Evolutionary conservation across 202 grass and related monocot species (phyloP).

Genomic region (Bolboschoenoplectus hybrid): DNA sequence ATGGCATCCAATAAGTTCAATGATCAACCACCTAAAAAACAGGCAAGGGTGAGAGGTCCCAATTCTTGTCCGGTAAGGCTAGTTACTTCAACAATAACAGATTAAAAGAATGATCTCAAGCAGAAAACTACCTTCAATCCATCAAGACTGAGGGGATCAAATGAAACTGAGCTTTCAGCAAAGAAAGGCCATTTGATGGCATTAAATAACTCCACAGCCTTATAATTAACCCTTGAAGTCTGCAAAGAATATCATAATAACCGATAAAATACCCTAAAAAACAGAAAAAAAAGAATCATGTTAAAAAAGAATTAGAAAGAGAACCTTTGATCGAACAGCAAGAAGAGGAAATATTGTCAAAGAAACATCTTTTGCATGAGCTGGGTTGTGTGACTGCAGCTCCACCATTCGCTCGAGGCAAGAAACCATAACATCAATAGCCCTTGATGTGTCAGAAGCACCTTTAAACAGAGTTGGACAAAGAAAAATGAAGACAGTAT

Average conservation of each 20-base stretch:
- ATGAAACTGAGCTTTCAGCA: slow-evolving; percentile 53
- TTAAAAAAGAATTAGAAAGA: slow-evolving; percentile 18
- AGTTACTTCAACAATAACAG: slow-evolving; percentile 3
- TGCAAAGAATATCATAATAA: slow-evolving; percentile 45
- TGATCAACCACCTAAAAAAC: slow-evolving; percentile 28
- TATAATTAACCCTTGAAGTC: slow-evolving; percentile 74
- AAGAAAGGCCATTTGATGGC: slow-evolving; percentile 80
- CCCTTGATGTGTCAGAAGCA: slow-evolving; percentile 64
- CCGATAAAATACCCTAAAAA: slow-evolving; percentile 30
- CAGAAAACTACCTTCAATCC: slow-evolving; percentile 66
- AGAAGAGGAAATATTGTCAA: slow-evolving; percentile 67
- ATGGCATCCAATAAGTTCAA: not conserved
- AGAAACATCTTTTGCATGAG: slow-evolving; percentile 71
- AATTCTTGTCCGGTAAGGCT: slow-evolving; percentile 17
- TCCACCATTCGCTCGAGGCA: slow-evolving; percentile 80
- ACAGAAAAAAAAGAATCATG: slow-evolving; percentile 27
- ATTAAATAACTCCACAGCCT: slow-evolving; percentile 82
- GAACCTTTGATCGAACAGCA: slow-evolving; percentile 82
- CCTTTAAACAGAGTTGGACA: slow-evolving; percentile 45
- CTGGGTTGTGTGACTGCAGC: slow-evolving; percentile 53
- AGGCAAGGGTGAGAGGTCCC: slow-evolving; percentile 12
- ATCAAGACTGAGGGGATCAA: slow-evolving; percentile 48
- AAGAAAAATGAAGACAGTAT: not conserved
- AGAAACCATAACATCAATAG: slow-evolving; percentile 78
- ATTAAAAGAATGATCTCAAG: not conserved